phyloP scores from a whole-genome alignment of 1,284 basidiomycete species.

The Gomphus sp. region DNA sequence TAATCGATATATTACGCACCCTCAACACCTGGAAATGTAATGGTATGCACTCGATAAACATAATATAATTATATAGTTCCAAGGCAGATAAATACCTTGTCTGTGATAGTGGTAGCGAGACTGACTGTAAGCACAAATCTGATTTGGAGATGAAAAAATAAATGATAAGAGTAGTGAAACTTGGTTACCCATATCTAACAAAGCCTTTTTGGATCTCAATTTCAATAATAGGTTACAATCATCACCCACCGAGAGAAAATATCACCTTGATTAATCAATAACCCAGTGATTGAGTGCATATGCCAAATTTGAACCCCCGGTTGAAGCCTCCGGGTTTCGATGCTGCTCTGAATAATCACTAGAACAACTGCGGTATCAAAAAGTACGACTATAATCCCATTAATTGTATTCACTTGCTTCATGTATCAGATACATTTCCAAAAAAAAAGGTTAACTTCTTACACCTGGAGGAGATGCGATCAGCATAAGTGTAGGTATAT shows the following conservation, averaged over 20 bases:
- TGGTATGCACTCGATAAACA: not conserved
- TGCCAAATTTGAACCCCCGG: not conserved
- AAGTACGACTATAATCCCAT: not conserved
- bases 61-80: not conserved
- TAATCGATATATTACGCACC: not conserved
- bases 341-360: not conserved
- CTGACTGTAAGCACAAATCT: not conserved
- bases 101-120: not conserved
- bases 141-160: not conserved
- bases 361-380: not conserved
- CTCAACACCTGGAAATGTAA: not conserved
- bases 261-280: not conserved
- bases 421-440: not conserved
- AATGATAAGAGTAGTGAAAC: not conserved
- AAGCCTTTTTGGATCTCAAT: not conserved
- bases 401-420: not conserved
- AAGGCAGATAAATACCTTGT: not conserved
- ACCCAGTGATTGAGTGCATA: not conserved
- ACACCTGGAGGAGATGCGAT: not conserved
- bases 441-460: not conserved
- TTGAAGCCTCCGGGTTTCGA: not conserved
- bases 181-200: not conserved
- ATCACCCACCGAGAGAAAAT: not conserved
- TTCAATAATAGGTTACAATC: not conserved
- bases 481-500: not conserved